phyloP scores from a whole-genome alignment of 164 flowering plant genomes.

The Houttuynia cordata region DNA sequence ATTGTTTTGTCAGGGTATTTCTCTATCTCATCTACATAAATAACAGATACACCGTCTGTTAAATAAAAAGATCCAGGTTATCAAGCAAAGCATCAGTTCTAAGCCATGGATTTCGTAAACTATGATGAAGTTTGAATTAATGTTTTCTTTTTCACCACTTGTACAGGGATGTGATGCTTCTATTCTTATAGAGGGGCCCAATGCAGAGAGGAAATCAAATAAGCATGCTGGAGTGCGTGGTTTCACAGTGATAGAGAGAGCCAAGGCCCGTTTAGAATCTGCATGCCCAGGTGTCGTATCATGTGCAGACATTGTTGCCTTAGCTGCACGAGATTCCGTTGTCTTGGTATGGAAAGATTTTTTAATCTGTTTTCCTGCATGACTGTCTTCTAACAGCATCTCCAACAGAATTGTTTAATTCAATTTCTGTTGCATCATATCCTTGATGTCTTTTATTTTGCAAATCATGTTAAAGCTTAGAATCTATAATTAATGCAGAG shows the following conservation, averaged over 20 bases:
- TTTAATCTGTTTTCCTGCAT: neutral
- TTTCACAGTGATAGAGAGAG: constrained; percentile 35
- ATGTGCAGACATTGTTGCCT: constrained; percentile 50
- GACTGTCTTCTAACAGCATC: neutral
- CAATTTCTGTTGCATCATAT: no score
- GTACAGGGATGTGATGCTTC: constrained; percentile 76
- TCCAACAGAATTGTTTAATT: neutral
- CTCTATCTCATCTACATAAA: constrained; percentile 2
- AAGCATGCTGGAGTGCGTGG: constrained; percentile 59
- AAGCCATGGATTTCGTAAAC: neutral
- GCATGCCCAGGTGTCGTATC: constrained; percentile 40
- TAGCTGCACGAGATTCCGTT: constrained; percentile 49
- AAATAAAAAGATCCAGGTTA: neutral
- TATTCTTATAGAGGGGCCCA: constrained; percentile 40
- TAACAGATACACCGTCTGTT: no score
- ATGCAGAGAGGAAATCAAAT: constrained; percentile 34
- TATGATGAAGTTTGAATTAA: neutral
- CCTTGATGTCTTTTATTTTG: no score
- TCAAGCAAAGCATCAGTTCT: neutral
- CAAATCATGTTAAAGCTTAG: no score
- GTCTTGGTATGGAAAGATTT: constrained; percentile 19
- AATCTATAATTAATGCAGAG: constrained; percentile 19
- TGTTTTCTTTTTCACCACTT: no score
- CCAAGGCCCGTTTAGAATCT: constrained; percentile 32
- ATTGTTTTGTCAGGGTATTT: constrained; percentile 66